These are phyloP conservation scores for Annulohypoxylon maeteangense DNA, from an alignment of 495 filamentous ascomycete species.

Conservation along the genomic window DNA sequence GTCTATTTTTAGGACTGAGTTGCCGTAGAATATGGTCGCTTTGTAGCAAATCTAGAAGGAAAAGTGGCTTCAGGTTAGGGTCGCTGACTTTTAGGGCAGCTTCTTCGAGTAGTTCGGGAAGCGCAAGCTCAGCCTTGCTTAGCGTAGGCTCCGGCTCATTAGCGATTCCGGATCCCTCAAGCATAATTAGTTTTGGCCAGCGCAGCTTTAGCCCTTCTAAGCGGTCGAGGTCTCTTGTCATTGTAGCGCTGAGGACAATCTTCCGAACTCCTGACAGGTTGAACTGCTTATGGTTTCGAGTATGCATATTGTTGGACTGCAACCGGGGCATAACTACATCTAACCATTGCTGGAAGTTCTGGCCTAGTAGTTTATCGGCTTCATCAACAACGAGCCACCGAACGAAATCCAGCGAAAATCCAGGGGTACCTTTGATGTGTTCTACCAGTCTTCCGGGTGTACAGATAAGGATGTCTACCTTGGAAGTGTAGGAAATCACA, in stretches of 20 bases:
- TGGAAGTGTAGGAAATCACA: constrained; percentile 69
- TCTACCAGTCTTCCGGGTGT: constrained; percentile 94
- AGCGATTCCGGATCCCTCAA: constrained; percentile 63
- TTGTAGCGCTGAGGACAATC: constrained; percentile 88
- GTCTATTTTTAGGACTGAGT: neutral
- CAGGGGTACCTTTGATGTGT: constrained; percentile 82
- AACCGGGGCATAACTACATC: constrained; percentile 74
- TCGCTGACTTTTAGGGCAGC: constrained; percentile 78
- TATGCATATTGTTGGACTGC: constrained; percentile 55
- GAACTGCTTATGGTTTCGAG: constrained; percentile 62
- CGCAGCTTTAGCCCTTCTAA: constrained; percentile 76
- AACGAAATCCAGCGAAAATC: constrained; percentile 78
- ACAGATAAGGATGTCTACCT: constrained; percentile 88
- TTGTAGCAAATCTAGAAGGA: constrained; percentile 72
- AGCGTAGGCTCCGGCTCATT: constrained; percentile 42
- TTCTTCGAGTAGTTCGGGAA: constrained; percentile 78
- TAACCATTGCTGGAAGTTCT: constrained; percentile 94
- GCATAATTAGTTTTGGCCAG: constrained; percentile 78
- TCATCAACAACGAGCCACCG: constrained; percentile 94
- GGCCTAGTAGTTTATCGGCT: constrained; percentile 88
- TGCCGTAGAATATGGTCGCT: constrained; percentile 49
- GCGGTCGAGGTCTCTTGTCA: constrained; percentile 88
- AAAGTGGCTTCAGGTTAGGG: constrained; percentile 83
- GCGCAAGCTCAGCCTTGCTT: constrained; percentile 55
- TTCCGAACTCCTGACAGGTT: constrained; percentile 68